Percentiles rank a stretch among this genome's conserved stretches.
Conservation (phyloP, 2,329 filamentous ascomycete genomes). For the Cladosporium austrohemisphaericum region DNA sequence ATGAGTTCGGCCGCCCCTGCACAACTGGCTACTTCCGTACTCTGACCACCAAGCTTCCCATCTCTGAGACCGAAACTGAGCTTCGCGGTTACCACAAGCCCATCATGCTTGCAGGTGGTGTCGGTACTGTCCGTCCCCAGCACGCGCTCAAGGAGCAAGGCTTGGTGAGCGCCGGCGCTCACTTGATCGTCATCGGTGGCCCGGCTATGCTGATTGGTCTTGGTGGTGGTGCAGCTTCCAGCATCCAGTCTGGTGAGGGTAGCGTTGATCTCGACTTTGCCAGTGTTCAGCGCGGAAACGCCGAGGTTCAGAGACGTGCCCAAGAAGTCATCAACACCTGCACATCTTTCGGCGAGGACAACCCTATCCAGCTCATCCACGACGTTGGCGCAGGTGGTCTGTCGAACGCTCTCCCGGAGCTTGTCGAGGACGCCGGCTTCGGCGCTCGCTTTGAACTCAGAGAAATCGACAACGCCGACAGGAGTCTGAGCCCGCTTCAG, state of each 20-base stretch:
- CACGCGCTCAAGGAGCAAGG: conserved; percentile 81
- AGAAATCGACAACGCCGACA: conserved; percentile 85
- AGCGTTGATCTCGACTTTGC: conserved; percentile 94
- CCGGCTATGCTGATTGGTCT: conserved; percentile 97
- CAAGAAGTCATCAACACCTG: conserved; percentile 99
- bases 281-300: conserved; percentile 94
- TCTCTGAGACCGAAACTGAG: conserved; percentile 61
- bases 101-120: conserved; percentile 95
- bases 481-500: conserved; percentile 88
- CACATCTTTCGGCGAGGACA: conserved; percentile 74
- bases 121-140: conserved; percentile 86
- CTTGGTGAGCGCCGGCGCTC: conserved; percentile 79
- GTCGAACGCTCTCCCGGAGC: conserved; percentile 78
- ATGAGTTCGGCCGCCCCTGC: conserved; percentile 90
- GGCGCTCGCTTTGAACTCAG: conserved; percentile 93
- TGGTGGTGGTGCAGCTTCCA: conserved; percentile 91
- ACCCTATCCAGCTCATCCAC: conserved; percentile 94
- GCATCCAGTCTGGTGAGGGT: conserved; percentile 79
- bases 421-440: conserved; percentile 86
- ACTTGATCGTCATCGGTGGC: conserved; percentile 87
- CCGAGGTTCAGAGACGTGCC: conserved; percentile 89
- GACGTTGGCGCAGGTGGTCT: conserved; percentile 93
- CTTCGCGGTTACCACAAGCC: conserved; percentile 95
- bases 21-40: conserved; percentile 90
- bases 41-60: conserved; percentile 65